Conservation (phyloP, 2,329 filamentous ascomycete species). For the Ophiostoma fasciatum region DNA sequence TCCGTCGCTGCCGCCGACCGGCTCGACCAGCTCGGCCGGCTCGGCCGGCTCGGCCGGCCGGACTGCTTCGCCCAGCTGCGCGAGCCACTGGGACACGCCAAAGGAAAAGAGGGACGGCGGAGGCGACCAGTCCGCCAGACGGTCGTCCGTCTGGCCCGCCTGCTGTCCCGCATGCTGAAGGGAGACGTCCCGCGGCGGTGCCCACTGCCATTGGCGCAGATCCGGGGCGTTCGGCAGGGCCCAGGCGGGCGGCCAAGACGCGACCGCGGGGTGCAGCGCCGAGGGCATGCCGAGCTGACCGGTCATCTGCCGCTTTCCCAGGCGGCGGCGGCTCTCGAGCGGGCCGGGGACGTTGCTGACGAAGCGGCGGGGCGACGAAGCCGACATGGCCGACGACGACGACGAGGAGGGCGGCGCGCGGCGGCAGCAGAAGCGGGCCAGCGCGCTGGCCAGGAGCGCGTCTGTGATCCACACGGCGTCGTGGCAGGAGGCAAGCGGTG, state of each 20-base stretch:
- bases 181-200: conserved; percentile 24
- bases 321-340: conserved; percentile 37
- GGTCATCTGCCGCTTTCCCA: conserved; percentile 39
- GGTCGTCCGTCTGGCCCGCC: too few relatives aligned
- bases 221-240: conserved; percentile 28
- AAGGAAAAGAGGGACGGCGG: not conserved
- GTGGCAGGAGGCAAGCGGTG: conserved; percentile 28
- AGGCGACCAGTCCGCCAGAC: conserved; percentile 1
- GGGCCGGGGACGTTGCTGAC: conserved; percentile 33
- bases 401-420: not conserved
- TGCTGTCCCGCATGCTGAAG: conserved; percentile 9
- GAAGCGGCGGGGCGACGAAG: conserved; percentile 16
- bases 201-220: conserved; percentile 36
- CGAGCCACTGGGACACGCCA: conserved; percentile 9
- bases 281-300: conserved; percentile 29
- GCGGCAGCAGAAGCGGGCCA: conserved; percentile 27
- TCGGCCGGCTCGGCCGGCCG: not conserved
- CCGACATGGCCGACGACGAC: conserved; percentile 8
- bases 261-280: conserved; percentile 1
- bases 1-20: not conserved
- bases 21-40: not conserved
- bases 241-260: conserved; percentile 24
- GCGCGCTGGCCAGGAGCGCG: conserved; percentile 33
- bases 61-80: not conserved
- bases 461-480: conserved; percentile 44